Conservation (phyloP, 495 filamentous ascomycete species). For the Aspergillus carlsbadensis region DNA sequence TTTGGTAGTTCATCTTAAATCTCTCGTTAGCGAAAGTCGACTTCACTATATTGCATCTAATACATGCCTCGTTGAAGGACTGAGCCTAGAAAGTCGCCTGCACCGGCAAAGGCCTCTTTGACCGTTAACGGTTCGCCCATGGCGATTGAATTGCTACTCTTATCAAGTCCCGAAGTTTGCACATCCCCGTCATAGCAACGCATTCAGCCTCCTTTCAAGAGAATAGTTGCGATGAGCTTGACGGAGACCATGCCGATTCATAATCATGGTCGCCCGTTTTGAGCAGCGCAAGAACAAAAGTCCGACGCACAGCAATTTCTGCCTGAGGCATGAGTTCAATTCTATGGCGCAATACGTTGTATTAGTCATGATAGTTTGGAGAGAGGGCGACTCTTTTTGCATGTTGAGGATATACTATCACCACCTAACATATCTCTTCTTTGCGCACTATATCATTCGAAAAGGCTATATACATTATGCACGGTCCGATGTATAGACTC, state of each 20-base stretch:
- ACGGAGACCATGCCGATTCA: neutral
- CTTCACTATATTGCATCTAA: constrained; percentile 7
- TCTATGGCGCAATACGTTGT: too few species aligned
- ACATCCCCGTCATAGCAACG: constrained; percentile 5
- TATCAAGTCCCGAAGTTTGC: neutral
- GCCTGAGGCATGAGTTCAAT: too few species aligned
- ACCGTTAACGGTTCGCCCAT: constrained; percentile 30
- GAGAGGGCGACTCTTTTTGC: too few species aligned
- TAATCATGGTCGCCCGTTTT: too few species aligned
- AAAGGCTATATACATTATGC: too few species aligned
- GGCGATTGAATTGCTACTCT: constrained; percentile 3
- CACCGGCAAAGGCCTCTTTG: constrained; percentile 36
- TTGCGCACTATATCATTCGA: too few species aligned
- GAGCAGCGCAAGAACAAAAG: too few species aligned
- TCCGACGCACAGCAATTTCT: too few species aligned
- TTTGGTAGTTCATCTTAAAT: constrained; percentile 40
- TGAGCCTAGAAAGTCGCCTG: constrained; percentile 41
- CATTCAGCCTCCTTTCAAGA: neutral
- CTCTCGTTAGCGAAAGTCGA: constrained; percentile 27
- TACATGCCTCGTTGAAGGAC: constrained; percentile 45
- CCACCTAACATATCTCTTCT: too few species aligned
- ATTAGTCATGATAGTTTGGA: too few species aligned
- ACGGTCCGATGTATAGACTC: too few species aligned
- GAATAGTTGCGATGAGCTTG: neutral
- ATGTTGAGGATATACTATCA: too few species aligned